These are phyloP conservation scores for Stachybotrys chartarum DNA, from an alignment of 2,329 filamentous ascomycete species.

Conservation along the genomic window DNA sequence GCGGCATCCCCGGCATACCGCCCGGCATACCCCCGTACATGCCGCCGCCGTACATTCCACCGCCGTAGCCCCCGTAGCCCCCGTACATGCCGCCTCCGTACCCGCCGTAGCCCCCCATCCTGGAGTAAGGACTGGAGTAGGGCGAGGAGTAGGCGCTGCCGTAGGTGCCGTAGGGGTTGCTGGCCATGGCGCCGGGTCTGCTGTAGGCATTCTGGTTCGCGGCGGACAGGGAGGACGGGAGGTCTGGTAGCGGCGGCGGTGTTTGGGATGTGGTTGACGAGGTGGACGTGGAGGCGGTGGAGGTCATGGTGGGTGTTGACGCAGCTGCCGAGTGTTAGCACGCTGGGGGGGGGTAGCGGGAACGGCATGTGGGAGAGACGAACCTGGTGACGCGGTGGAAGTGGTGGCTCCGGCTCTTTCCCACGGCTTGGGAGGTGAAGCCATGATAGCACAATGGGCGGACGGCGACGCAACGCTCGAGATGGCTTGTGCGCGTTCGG, in stretches of 20 bases:
- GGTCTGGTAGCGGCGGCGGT: slow-evolving; percentile 66
- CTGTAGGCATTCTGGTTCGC: slow-evolving; percentile 90
- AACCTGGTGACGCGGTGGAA: slow-evolving; percentile 34
- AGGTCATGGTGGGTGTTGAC: slow-evolving; percentile 28
- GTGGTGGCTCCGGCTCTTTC: slow-evolving; percentile 66
- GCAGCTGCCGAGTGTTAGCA: slow-evolving; percentile 19
- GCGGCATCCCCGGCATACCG: slow-evolving; percentile 27
- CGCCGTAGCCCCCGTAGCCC: slow-evolving; percentile 31
- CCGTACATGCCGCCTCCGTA: slow-evolving; percentile 36
- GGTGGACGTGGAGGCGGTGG: slow-evolving; percentile 33
- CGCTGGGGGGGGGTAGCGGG: slow-evolving; percentile 8
- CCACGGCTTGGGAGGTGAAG: slow-evolving; percentile 96
- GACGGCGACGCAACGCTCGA: no score
- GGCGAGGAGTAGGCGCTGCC: slow-evolving; percentile 29
- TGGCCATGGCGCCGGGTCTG: slow-evolving; percentile 37
- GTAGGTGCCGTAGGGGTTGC: slow-evolving; percentile 42
- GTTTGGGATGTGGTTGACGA: slow-evolving; percentile 27
- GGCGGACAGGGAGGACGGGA: slow-evolving; percentile 69
- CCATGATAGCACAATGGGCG: slow-evolving; percentile 31
- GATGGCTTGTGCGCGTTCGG: no score
- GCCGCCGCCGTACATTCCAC: slow-evolving; percentile 33
- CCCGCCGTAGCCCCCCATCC: slow-evolving; percentile 39
- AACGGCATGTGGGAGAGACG: slow-evolving; percentile 1
- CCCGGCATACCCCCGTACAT: slow-evolving; percentile 37
- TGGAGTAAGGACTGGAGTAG: slow-evolving; percentile 34